Evolutionary conservation across 2,329 filamentous ascomycete genomes (phyloP), one percentile per base, ranked within the genome.

Genomic region (Camptophora hylomeconis): DNA sequence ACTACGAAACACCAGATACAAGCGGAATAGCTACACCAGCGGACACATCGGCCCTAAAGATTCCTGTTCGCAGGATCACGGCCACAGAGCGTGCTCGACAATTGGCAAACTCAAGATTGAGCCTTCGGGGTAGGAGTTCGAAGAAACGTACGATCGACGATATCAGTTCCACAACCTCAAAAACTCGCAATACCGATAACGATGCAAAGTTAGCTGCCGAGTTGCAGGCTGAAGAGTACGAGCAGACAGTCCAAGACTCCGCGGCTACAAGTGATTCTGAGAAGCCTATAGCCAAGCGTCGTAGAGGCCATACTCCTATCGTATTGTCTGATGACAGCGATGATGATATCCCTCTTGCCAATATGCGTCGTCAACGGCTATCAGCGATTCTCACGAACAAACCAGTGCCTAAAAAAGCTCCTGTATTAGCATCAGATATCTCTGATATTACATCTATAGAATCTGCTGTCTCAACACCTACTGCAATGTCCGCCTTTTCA

Each of bases 1-100:
- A 61, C 11, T 67, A 65, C 42, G 72, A 70, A 34, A 79, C 75
- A 3, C 72, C 73, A 4, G 67, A 60, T 20, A 79, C 75, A 12
- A 75, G 69, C 48, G 58, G 63, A 30, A 55, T 60, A 25, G 59
- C 57, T 11, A 75, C 72, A 7, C 72, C 70, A 3, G 60, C 56
- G 13, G 54, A 58, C 14, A 26, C 30, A 4, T 18, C 11, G n/a
- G 17, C 20, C 13, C 20, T 30, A 11, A 38, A 34, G 16, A 11
- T 32, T 11, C 23, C 29, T 11, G 17, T 16, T 12, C 21, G 29
- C 12, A 39, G 26, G 17, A 45, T 62, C n/a, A 56, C 53, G 40
- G 57, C 62, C 14, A 54, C 60, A 7, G 53, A 54, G 22, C 60
- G 61, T 30, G 58, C 56, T n/a, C 51, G 54, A 26, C 53, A 59